Base-by-base conservation (phyloP, 768 basidiomycete species). In the Boletus coccyginus region DNA sequence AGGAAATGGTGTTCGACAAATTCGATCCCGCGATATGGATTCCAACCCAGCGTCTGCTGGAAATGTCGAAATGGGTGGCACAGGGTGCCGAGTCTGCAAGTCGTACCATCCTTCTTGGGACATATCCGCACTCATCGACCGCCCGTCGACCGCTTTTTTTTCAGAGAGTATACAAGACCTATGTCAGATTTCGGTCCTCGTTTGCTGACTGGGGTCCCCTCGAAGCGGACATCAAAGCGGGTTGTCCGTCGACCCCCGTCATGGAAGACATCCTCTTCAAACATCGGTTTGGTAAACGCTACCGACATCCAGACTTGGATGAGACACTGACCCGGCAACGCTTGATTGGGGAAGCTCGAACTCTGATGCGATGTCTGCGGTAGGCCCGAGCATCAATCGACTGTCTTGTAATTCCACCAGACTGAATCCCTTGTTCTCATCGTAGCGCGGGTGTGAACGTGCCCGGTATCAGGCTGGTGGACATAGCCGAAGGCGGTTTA, bases 1-100 rank as follows among this genome's bases (percentile, higher is more conserved):
- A 41, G 17, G 21, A 38, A 21, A 64, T 59, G 64, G 54, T 19
- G 5, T 60, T 52, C 36, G 50, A 27, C 4, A 45, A 56, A 29
- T 50, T 66, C 7, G 63, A 64, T n/a, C 55, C 63, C 0, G 41
- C 46, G 3, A 17, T 60, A 50, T 68, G 64, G 64, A 61, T 60
- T 21, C 64, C 71, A 19, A 42, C 54, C 3, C 67, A 62, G 40
- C 62, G 61, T 35, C 48, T 73, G 40, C 44, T 71, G 33, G 55
- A 64, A 31, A 59, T 58, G 48, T 70, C 84, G n/a, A 75, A 70
- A 33, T 68, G 77, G 52, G 80, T 92, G 52, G 83, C 83, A 3
- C 90, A 92, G 73, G 90, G 90, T 27, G 90, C 90, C 40, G 90
- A 92, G 83, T 90, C 90, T 69, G 90, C 82, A 86, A 87, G 88